Conservation (phyloP, 202 grass and related monocot genomes). For the Cymbopogon flexuosus region DNA sequence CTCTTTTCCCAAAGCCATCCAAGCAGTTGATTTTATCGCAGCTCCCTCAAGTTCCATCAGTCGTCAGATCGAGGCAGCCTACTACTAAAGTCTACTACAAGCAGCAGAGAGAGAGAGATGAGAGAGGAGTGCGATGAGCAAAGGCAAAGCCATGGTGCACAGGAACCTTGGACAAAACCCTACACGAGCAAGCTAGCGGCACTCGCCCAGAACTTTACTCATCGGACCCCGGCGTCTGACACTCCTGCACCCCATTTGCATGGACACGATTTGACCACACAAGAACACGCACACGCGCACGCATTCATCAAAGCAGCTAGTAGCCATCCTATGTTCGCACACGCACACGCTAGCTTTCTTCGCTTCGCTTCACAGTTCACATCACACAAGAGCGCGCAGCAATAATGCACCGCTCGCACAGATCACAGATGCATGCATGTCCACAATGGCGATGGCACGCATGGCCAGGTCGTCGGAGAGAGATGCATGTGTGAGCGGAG, state of each 20-base stretch:
- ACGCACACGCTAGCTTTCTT: slow-evolving; percentile 9
- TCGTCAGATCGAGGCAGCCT: not conserved
- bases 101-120: slow-evolving; percentile 2
- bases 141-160: slow-evolving; percentile 12
- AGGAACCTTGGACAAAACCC: slow-evolving; percentile 58
- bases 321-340: slow-evolving; percentile 10
- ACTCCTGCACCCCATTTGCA: slow-evolving; percentile 92
- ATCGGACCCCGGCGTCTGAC: slow-evolving; percentile 61
- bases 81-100: slow-evolving; percentile 35
- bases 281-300: slow-evolving; percentile 35
- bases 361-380: not conserved
- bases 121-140: not conserved
- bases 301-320: slow-evolving; percentile 35
- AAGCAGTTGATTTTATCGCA: not conserved
- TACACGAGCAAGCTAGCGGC: slow-evolving; percentile 16
- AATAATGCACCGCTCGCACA: not conserved
- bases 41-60: slow-evolving; percentile 43
- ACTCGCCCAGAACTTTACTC: slow-evolving; percentile 43
- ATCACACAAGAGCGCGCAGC: slow-evolving; percentile 10
- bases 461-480: no score
- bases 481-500: not conserved
- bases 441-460: no score
- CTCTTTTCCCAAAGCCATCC: slow-evolving; percentile 44
- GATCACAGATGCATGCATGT: not conserved
- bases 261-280: slow-evolving; percentile 99